A percentile compares a stretch with the other conserved stretches of the same genome.
Evolutionary conservation across 2,329 filamentous ascomycete species (phyloP).

Genomic region (Penicillium sp.): DNA sequence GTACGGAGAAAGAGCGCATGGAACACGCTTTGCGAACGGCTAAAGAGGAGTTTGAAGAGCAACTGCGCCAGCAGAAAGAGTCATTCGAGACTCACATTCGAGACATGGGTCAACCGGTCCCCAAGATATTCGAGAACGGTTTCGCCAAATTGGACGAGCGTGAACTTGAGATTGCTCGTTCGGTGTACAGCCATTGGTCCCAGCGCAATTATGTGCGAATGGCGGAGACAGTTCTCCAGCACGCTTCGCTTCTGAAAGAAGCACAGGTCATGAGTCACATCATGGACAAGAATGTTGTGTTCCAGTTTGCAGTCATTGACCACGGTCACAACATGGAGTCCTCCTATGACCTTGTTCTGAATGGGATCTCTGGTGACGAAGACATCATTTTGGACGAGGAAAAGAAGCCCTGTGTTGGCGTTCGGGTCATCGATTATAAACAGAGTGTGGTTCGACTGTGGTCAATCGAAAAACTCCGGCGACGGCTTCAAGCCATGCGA

Average conservation of each 20-base stretch:
- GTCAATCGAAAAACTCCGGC: conserved; percentile 90
- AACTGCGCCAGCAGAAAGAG: conserved; percentile 79
- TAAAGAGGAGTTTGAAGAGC: conserved; percentile 85
- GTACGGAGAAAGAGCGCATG: conserved; percentile 80
- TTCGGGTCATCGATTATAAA: conserved; percentile 89
- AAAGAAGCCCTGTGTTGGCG: conserved; percentile 84
- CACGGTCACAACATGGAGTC: conserved; percentile 85
- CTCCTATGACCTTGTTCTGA: conserved; percentile 94
- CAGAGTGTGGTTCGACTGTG: conserved; percentile 84
- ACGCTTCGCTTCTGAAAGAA: conserved; percentile 86
- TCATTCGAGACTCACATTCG: conserved; percentile 83
- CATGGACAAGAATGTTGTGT: conserved; percentile 87
- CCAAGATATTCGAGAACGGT: conserved; percentile 51
- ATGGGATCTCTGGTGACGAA: conserved; percentile 83
- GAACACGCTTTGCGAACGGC: conserved; percentile 74
- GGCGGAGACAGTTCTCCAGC: conserved; percentile 87
- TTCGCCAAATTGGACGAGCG: conserved; percentile 63
- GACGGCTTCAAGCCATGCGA: conserved; percentile 86
- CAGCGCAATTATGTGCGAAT: conserved; percentile 86
- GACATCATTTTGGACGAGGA: conserved; percentile 79
- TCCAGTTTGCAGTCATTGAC: conserved; percentile 92
- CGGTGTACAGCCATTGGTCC: conserved; percentile 73
- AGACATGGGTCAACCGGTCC: conserved; percentile 63
- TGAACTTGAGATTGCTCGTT: conserved; percentile 70
- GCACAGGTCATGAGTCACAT: conserved; percentile 98